Base-by-base conservation (phyloP, 805 yeast genomes). In the Nakazawaea laoshanensis region DNA sequence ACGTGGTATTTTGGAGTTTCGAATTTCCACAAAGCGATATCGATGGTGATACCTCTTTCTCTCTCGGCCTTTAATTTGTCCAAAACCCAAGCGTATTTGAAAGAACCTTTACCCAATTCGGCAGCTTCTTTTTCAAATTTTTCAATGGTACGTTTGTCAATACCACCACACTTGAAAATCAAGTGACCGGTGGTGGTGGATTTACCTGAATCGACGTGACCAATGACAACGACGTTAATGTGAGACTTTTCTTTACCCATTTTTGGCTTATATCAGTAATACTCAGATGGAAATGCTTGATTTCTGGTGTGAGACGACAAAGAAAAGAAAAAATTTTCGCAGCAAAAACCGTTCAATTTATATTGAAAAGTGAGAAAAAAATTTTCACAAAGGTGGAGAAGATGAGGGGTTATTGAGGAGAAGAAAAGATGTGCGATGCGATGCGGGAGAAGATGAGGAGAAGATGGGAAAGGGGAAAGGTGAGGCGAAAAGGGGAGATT, bases 151-250 rank as follows among this genome's bases (percentile, higher is more conserved):
- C 96, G 83, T 85, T 86, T 87, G 75, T 87, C 96, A 59, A 85
- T 85, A 81, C 94, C 96, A 83, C 96, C 96, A 77, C 96, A 88
- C 89, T 87, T 87, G 94, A 66, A 88, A 65, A 88, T 87, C 73
- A 88, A 83, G 81, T 88, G 96, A 72, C 96, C 96, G 67, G 97
- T 88, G 71, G 96, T 89, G 64, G 97, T 88, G 49, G 96, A 89
- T 76, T 84, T 83, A 74, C 89, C 89, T 59, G 96, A 88, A 74
- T 89, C 97, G 96, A 92, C 97, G 95, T 89, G 97, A 73, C 97
- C 98, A 70, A 89, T 89, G 66, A 92, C 97, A 70, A 92, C 98
- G 74, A 89, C 94, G 95, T 89, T 89, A 77, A 89, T 84, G 84
- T 89, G 97, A 71, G 75, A 61, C 82, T 89, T 88, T 62, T 78